These are phyloP conservation scores for Gliomastix tumulicola DNA, from an alignment of 2,329 filamentous ascomycete genomes.

Conservation along the genomic window DNA sequence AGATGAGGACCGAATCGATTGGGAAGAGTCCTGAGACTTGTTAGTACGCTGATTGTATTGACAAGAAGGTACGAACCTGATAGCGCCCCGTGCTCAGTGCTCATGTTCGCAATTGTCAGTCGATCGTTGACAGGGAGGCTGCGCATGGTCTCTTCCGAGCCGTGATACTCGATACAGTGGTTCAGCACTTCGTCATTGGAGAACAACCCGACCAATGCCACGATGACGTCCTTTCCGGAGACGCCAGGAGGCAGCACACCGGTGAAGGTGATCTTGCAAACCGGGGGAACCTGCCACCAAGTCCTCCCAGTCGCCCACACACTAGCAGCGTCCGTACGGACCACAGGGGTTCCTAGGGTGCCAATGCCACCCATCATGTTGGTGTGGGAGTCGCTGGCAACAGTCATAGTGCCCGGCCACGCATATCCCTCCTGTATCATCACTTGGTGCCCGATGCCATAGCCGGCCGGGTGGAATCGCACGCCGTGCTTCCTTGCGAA, in stretches of 20 bases:
- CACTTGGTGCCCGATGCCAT: conserved; percentile 77
- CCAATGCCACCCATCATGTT: conserved; percentile 56
- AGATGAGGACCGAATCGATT: conserved; percentile 63
- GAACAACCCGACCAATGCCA: conserved; percentile 81
- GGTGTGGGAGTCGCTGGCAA: conserved; percentile 71
- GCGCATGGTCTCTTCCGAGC: conserved; percentile 67
- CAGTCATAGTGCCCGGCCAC: conserved; percentile 79
- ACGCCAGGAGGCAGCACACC: conserved; percentile 73
- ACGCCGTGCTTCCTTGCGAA: conserved; percentile 77
- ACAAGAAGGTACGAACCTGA: too few species aligned
- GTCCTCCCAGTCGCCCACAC: conserved; percentile 80
- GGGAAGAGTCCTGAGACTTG: conserved; percentile 51
- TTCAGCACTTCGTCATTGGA: conserved; percentile 85
- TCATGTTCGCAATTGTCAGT: conserved; percentile 74
- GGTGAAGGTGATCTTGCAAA: conserved; percentile 72
- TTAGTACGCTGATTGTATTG: not conserved
- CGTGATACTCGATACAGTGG: conserved; percentile 82
- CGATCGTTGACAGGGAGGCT: conserved; percentile 68
- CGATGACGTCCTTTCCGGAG: conserved; percentile 89
- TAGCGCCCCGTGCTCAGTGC: conserved; percentile 74
- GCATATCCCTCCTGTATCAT: conserved; percentile 72
- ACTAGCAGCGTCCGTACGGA: conserved; percentile 78
- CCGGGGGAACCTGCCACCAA: conserved; percentile 85
- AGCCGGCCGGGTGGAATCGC: conserved; percentile 68
- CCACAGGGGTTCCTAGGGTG: conserved; percentile 71